phyloP scores from a whole-genome alignment of 225 moss, liverwort and hornwort genomes.

The Marchantia polymorpha region DNA sequence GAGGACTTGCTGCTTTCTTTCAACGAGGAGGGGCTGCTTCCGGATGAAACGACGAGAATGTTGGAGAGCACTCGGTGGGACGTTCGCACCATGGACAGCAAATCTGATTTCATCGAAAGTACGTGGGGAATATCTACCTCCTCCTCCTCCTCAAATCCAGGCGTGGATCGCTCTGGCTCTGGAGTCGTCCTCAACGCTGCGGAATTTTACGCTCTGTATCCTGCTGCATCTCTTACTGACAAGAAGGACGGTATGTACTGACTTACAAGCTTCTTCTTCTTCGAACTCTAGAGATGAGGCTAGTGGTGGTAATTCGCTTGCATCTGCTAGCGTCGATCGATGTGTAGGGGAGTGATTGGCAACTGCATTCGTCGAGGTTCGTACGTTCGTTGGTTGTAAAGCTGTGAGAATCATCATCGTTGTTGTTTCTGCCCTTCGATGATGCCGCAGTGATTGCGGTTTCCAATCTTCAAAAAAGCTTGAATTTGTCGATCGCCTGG shows the following conservation, averaged over 20 bases:
- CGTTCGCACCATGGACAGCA: neutral
- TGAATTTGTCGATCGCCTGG: neutral
- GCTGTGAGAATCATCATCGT: too few species aligned
- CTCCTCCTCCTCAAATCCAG: neutral
- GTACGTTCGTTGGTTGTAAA: too few species aligned
- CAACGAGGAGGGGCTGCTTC: neutral
- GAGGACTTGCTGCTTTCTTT: neutral
- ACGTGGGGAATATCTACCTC: neutral
- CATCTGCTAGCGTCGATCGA: too few species aligned
- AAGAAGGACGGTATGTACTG: neutral
- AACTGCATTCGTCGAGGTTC: too few species aligned
- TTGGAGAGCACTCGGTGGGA: neutral
- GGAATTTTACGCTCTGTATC: neutral
- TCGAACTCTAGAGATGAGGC: too few species aligned
- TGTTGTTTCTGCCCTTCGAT: neutral
- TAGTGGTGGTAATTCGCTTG: too few species aligned
- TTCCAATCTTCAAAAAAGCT: neutral
- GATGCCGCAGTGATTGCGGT: neutral
- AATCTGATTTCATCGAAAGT: neutral
- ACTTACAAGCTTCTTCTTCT: too few species aligned
- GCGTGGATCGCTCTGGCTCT: neutral
- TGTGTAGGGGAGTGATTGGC: too few species aligned
- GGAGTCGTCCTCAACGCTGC: slow-evolving; percentile 7
- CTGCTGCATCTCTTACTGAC: neutral
- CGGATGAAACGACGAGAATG: neutral